These are phyloP conservation scores for Coemansia sp. DNA, from an alignment of 192 early-diverging fungal genomes.

Conservation along the genomic window DNA sequence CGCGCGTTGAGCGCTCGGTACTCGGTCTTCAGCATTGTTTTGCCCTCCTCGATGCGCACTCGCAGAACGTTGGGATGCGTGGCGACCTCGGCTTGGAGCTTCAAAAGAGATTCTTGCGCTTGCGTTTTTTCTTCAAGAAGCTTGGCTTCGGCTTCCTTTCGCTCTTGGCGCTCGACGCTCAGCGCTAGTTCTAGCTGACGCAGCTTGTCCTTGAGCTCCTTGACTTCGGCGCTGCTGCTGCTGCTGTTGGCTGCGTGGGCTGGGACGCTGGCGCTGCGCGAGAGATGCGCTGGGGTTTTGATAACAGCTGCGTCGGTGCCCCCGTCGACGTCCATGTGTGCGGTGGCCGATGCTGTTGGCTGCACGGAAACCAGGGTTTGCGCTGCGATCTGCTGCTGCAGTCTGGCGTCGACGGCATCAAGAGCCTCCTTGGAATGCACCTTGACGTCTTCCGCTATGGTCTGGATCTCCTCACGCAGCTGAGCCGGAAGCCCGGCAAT, in stretches of 20 bases:
- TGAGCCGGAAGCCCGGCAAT: conserved; percentile 53
- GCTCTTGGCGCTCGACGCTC: conserved; percentile 29
- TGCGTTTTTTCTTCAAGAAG: conserved; percentile 3
- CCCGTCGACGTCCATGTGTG: too few relatives aligned
- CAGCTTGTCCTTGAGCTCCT: conserved; percentile 14
- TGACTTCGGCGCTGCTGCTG: background rate
- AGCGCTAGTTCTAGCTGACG: conserved; percentile 23
- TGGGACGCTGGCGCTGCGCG: conserved; percentile 35
- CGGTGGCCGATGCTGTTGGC: too few relatives aligned
- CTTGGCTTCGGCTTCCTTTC: conserved; percentile 10
- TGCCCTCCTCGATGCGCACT: conserved; percentile 59
- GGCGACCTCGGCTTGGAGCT: conserved; percentile 44
- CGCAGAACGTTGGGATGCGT: conserved; percentile 40
- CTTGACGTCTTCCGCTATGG: conserved; percentile 11
- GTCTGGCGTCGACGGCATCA: background rate
- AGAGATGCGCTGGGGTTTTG: conserved; percentile 9
- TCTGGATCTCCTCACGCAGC: conserved; percentile 47
- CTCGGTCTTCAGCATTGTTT: conserved; percentile 41
- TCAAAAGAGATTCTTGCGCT: conserved; percentile 29
- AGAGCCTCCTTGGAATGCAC: conserved; percentile 5
- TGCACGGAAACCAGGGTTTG: too few relatives aligned
- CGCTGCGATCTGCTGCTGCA: background rate
- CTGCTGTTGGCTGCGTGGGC: background rate
- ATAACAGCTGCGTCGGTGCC: background rate
- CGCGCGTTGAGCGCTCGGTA: conserved; percentile 53